These are phyloP conservation scores for Panaeolus cyanescens DNA, from an alignment of 768 basidiomycete species.

Conservation along the genomic window DNA sequence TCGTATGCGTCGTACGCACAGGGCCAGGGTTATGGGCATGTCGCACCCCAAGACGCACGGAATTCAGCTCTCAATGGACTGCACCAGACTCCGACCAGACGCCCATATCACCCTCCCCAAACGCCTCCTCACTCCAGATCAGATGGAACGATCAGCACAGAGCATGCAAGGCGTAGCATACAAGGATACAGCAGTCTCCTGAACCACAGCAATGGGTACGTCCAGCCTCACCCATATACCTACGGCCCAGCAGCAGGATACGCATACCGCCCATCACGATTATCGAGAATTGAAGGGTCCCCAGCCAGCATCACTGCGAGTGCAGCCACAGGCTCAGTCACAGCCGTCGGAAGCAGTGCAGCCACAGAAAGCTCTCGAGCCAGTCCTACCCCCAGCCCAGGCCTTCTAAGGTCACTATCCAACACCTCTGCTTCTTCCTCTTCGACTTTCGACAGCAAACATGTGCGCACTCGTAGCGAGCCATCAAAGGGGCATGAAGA, in stretches of 20 bases:
- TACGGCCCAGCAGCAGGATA: neutral
- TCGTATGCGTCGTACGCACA: neutral
- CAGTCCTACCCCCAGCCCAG: neutral
- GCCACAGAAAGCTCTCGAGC: neutral
- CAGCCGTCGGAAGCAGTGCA: neutral
- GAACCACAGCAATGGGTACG: neutral
- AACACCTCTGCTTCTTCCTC: neutral
- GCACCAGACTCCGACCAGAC: neutral
- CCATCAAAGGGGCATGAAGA: neutral
- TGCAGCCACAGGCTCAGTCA: neutral
- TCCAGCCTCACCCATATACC: neutral
- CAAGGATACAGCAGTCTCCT: neutral
- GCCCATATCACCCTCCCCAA: neutral
- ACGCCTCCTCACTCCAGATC: neutral
- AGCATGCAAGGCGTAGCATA: neutral
- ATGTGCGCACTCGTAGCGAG: constrained; percentile 8
- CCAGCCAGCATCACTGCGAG: neutral
- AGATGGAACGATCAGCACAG: neutral
- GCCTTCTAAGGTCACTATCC: neutral
- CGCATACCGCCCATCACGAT: neutral
- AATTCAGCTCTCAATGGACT: neutral
- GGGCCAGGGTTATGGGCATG: neutral
- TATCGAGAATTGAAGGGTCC: neutral
- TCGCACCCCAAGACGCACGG: neutral
- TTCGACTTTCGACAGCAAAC: constrained; percentile 5